A percentile compares a stretch with the other conserved stretches of the same genome.
These are phyloP conservation scores for Coemansia sp. DNA, from an alignment of 192 early-diverging fungal species.

Conservation along the genomic window DNA sequence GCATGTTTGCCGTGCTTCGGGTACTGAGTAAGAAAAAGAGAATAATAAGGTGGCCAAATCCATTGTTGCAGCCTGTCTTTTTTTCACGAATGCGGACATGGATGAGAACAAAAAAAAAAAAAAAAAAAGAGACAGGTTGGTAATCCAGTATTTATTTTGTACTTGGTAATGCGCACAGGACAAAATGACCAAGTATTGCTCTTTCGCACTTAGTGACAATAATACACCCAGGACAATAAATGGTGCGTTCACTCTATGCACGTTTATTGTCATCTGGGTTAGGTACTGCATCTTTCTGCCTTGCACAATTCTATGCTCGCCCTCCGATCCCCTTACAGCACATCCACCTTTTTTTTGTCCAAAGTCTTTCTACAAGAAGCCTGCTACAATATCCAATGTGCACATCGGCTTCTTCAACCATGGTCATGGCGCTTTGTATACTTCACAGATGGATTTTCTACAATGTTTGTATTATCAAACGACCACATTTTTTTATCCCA, in stretches of 20 bases:
- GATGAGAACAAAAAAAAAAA: slow-evolving; percentile 10
- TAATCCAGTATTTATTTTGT: slow-evolving; percentile 2
- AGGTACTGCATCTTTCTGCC: not conserved
- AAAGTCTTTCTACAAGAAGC: slow-evolving; percentile 1
- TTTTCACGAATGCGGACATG: slow-evolving; percentile 1
- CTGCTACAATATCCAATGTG: not conserved
- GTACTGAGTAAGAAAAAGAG: slow-evolving; percentile 8
- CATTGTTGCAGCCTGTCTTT: slow-evolving; percentile 10
- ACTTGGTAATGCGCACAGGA: not conserved
- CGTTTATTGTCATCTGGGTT: not conserved
- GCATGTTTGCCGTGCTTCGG: slow-evolving; percentile 8
- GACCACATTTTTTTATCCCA: not conserved
- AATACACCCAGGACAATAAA: slow-evolving; percentile 4
- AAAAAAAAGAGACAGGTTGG: not conserved
- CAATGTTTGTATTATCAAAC: not conserved
- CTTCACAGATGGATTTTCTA: not conserved
- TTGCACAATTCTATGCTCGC: not conserved
- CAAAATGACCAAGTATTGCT: not conserved
- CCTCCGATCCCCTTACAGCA: slow-evolving; percentile 3
- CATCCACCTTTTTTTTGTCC: not conserved
- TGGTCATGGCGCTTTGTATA: not conserved
- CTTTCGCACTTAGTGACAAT: not conserved
- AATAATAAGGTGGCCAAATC: slow-evolving; percentile 4
- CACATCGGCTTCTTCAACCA: not conserved
- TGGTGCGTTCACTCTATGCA: slow-evolving; percentile 4